These are phyloP conservation scores for Rauvolfia tetraphylla DNA, from an alignment of 257 asterid genomes.

Conservation along the genomic window DNA sequence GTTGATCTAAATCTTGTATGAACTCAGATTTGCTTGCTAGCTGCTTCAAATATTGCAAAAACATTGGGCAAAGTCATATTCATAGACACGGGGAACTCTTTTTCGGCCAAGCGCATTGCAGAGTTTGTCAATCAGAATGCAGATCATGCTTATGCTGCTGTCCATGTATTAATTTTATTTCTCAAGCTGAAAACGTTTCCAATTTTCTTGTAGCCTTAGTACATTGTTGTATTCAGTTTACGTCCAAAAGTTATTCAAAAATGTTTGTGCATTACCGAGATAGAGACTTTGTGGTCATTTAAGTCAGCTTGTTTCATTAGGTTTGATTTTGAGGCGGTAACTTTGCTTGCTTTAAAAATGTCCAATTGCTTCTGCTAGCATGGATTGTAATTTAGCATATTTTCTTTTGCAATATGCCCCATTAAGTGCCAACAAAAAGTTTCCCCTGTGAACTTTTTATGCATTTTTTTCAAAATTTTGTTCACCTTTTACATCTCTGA, in stretches of 20 bases:
- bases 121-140: constrained; percentile 48
- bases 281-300: neutral
- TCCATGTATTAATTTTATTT: constrained; percentile 15
- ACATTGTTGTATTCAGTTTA: neutral
- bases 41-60: constrained; percentile 60
- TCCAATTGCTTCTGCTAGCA: neutral
- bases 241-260: neutral
- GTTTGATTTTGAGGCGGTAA: neutral
- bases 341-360: neutral
- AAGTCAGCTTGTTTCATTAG: neutral
- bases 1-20: constrained; percentile 7
- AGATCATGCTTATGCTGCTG: constrained; percentile 39
- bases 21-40: constrained; percentile 67
- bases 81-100: constrained; percentile 80
- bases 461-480: neutral
- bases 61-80: constrained; percentile 53
- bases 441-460: neutral
- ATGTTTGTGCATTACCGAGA: neutral
- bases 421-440: neutral
- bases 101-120: constrained; percentile 69
- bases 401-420: neutral
- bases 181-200: neutral
- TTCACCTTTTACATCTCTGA: neutral
- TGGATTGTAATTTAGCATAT: neutral
- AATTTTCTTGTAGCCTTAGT: neutral